phyloP scores from a whole-genome alignment of 2,329 filamentous ascomycete species.

The Talaromyces sp. region DNA sequence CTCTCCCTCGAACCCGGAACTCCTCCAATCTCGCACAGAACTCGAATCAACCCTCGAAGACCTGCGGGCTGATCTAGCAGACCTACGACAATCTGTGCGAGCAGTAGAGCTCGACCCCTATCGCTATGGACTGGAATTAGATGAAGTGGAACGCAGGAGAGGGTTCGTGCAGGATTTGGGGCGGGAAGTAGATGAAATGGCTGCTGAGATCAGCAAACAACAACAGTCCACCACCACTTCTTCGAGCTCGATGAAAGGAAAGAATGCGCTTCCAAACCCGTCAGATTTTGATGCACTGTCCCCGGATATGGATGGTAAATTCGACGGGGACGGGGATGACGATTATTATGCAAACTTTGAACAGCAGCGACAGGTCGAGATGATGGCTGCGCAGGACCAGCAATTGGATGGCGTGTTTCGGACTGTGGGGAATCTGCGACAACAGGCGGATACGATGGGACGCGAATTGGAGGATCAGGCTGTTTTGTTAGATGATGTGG shows the following conservation, averaged over 20 bases:
- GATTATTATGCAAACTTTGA: constrained; percentile 78
- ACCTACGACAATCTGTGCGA: constrained; percentile 80
- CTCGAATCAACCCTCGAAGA: constrained; percentile 73
- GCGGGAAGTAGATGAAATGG: constrained; percentile 84
- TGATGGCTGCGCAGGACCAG: constrained; percentile 93
- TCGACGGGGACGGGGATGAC: constrained; percentile 40
- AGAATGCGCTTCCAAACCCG: constrained; percentile 55
- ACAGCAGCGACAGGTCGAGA: constrained; percentile 81
- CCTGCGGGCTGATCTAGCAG: constrained; percentile 78
- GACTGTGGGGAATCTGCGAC: constrained; percentile 83
- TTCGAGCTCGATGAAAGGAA: constrained; percentile 29
- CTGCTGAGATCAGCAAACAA: constrained; percentile 65
- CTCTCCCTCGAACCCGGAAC: constrained; percentile 65
- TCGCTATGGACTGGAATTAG: constrained; percentile 76
- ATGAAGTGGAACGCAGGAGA: constrained; percentile 76
- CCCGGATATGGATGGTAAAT: constrained; percentile 37
- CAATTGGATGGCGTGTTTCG: constrained; percentile 88
- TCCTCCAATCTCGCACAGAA: constrained; percentile 63
- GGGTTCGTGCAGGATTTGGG: constrained; percentile 86
- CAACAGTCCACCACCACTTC: constrained; percentile 15
- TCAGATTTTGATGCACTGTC: constrained; percentile 51
- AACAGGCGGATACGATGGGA: constrained; percentile 94
- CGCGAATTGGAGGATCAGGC: constrained; percentile 92
- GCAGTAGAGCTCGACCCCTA: constrained; percentile 85
- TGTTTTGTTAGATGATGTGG: constrained; percentile 81